Evolutionary conservation across 2,329 filamentous ascomycete genomes (phyloP).

Genomic region (Colletotrichum neosansevieriae): DNA sequence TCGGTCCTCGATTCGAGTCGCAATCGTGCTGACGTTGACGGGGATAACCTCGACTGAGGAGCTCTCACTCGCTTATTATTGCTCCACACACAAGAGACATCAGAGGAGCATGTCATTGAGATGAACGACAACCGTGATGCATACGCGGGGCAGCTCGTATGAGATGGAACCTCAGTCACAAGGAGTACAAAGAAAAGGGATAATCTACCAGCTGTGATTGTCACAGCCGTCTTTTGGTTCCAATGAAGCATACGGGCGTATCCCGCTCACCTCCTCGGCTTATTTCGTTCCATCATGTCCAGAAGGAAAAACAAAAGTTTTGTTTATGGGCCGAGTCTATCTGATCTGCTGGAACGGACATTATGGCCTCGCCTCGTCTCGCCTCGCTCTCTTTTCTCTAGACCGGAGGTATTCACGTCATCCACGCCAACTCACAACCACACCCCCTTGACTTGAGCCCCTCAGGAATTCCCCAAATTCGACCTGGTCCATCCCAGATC

Average conservation of each 20-base stretch:
- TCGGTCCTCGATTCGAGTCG: neutral
- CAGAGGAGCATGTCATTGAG: neutral
- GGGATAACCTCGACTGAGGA: constrained; percentile 13
- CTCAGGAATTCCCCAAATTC: constrained; percentile 27
- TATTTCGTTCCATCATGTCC: constrained; percentile 10
- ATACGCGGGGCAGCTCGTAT: constrained; percentile 3
- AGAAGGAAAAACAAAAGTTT: neutral
- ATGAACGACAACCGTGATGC: neutral
- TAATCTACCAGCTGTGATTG: neutral
- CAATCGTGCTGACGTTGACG: neutral
- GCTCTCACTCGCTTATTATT: constrained; percentile 9
- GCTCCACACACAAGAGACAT: constrained; percentile 17
- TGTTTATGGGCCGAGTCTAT: constrained; percentile 5
- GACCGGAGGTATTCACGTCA: constrained; percentile 11
- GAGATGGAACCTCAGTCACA: neutral
- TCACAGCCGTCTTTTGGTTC: neutral
- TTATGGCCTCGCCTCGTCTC: constrained; percentile 26
- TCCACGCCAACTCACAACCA: neutral
- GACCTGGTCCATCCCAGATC: constrained; percentile 28
- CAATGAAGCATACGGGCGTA: constrained; percentile 18
- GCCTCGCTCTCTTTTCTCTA: constrained; percentile 19
- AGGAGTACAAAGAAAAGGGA: neutral
- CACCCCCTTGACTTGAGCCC: constrained; percentile 21
- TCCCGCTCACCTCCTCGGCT: neutral
- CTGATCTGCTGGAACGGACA: constrained; percentile 30